phyloP scores from a whole-genome alignment of 331 rosid species.

The Acacia pycnantha region DNA sequence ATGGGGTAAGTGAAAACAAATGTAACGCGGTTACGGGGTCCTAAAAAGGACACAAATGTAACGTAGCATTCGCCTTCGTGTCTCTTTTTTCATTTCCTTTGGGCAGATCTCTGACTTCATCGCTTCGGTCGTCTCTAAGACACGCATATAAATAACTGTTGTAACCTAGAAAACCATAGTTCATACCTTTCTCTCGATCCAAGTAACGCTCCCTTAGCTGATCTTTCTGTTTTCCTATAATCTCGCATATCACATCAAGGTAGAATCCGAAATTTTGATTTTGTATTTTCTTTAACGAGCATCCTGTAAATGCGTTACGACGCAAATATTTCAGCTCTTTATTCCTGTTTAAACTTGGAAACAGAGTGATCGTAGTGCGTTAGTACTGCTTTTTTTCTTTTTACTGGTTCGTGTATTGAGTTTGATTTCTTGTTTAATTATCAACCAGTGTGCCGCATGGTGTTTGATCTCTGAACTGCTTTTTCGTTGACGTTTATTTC shows the following conservation, averaged over 20 bases:
- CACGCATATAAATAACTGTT: neutral
- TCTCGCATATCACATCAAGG: neutral
- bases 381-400: neutral
- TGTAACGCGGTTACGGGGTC: neutral
- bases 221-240: neutral
- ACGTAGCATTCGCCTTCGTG: neutral
- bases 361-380: neutral
- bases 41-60: neutral
- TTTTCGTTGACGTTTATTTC: neutral
- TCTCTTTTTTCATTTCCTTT: neutral
- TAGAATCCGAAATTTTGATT: neutral
- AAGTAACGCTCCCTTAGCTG: neutral
- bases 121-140: neutral
- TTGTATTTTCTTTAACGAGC: neutral
- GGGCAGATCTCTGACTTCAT: neutral
- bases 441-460: neutral
- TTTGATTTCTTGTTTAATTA: neutral
- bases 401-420: neutral
- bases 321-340: neutral
- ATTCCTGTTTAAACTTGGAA: neutral
- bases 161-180: neutral
- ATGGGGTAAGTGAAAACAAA: neutral
- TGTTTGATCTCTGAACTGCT: constrained; percentile 15
- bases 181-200: neutral
- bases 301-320: neutral